Percentiles rank a stretch among this genome's conserved stretches.
Conservation (phyloP, 768 basidiomycete genomes). For the Phlegmacium glaucopus region DNA sequence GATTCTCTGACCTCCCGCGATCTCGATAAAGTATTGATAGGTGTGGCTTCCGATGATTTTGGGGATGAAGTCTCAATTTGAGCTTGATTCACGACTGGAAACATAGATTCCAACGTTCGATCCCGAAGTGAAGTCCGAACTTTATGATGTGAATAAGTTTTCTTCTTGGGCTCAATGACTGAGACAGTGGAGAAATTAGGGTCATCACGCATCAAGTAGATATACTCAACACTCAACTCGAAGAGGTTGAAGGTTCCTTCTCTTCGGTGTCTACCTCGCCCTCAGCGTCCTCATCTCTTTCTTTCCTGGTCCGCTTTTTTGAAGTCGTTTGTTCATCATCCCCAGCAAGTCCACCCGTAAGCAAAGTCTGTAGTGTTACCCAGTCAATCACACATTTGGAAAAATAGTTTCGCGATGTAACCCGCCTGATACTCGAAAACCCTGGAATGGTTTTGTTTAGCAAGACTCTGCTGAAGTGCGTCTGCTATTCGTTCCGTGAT, state of each 20-base stretch:
- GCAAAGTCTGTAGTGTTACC: constrained; percentile 45
- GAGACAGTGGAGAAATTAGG: constrained; percentile 1
- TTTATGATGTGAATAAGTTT: constrained; percentile 79
- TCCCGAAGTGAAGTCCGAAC: constrained; percentile 86
- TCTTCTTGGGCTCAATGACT: constrained; percentile 35
- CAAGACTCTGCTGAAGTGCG: constrained; percentile 62
- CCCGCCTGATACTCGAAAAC: constrained; percentile 71
- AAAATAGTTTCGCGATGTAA: background rate
- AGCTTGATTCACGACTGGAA: constrained; percentile 61
- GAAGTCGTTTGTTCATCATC: constrained; percentile 35
- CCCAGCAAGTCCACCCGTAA: constrained; percentile 50
- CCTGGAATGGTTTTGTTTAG: constrained; percentile 61
- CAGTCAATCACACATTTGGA: background rate
- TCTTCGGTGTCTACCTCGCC: constrained; percentile 22
- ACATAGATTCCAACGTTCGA: constrained; percentile 94
- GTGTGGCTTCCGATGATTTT: constrained; percentile 16
- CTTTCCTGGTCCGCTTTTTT: constrained; percentile 16
- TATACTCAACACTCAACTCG: constrained; percentile 5
- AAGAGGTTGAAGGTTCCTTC: constrained; percentile 10
- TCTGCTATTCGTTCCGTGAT: constrained; percentile 79
- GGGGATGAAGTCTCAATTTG: constrained; percentile 19
- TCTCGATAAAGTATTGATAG: constrained; percentile 18
- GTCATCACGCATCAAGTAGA: background rate
- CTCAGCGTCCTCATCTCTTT: constrained; percentile 22
- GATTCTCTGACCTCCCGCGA: constrained; percentile 68